phyloP scores from a whole-genome alignment of 495 filamentous ascomycete genomes.

The Trichoderma asperelloides region DNA sequence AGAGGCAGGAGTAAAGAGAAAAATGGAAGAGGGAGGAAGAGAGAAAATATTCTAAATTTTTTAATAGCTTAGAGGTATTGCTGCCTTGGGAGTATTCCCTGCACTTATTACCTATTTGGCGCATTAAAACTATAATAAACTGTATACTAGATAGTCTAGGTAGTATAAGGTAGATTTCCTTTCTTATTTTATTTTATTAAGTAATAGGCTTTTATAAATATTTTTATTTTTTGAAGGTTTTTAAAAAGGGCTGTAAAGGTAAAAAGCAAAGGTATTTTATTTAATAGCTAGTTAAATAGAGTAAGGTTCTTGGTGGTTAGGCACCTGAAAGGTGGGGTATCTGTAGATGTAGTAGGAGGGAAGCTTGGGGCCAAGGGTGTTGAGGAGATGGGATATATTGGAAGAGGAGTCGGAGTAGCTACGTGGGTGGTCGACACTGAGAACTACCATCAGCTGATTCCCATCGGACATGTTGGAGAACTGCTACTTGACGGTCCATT shows the following conservation, averaged over 20 bases:
- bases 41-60: no score
- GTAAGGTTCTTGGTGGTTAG: background rate
- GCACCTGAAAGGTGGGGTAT: background rate
- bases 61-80: no score
- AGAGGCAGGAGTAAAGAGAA: no score
- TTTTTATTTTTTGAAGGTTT: background rate
- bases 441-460: constrained; percentile 43
- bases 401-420: no score
- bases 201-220: background rate
- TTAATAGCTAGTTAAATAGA: background rate
- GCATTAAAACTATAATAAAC: no score
- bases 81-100: no score
- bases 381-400: no score
- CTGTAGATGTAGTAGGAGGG: background rate
- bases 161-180: no score
- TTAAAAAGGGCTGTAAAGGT: background rate
- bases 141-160: no score
- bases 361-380: background rate
- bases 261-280: background rate
- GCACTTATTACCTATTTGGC: no score
- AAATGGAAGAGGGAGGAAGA: no score
- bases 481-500: constrained; percentile 50
- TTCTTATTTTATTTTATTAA: background rate
- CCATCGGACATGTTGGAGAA: constrained; percentile 52
- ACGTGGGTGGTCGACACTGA: constrained; percentile 49